Evolutionary conservation across 129 eudicot species (phyloP).

Genomic region (Flaveria sonorensis): DNA sequence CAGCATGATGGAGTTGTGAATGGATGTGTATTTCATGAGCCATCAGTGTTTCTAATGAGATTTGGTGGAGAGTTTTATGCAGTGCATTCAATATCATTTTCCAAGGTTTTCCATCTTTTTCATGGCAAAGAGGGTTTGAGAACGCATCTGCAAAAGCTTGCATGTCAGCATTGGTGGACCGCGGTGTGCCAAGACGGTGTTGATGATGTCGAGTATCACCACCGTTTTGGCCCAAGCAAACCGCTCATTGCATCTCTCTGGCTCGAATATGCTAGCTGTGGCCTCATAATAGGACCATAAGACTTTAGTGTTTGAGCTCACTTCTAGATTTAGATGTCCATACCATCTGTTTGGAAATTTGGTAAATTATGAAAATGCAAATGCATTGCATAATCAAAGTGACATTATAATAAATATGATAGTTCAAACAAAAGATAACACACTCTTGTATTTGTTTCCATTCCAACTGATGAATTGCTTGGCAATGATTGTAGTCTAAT

Average conservation of each 20-base stretch:
- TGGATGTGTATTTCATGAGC: constrained; percentile 11
- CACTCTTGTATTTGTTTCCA: constrained; percentile 9
- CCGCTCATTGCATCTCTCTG: constrained; percentile 26
- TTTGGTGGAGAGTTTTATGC: not conserved
- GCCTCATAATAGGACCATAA: constrained; percentile 19
- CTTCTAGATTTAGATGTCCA: constrained; percentile 7
- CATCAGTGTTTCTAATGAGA: not conserved
- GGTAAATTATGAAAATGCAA: not conserved
- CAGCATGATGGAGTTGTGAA: constrained; percentile 2
- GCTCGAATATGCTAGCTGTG: constrained; percentile 20
- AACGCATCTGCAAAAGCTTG: not conserved
- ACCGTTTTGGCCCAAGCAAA: constrained; percentile 16
- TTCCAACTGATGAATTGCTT: constrained; percentile 13
- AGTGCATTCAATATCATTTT: not conserved
- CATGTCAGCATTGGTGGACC: not conserved
- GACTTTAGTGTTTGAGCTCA: not conserved
- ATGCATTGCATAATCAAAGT: not conserved
- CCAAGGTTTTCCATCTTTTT: constrained; percentile 10
- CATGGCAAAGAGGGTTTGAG: not conserved
- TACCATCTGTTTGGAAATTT: constrained; percentile 21
- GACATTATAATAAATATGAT: not conserved
- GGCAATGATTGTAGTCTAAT: constrained; percentile 23
- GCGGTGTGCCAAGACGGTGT: not conserved
- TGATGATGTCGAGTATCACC: not conserved
- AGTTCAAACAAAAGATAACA: not conserved